These are phyloP conservation scores for Halophytophthora batemanensis DNA, from an alignment of 352 stramenopile species.

Conservation along the genomic window DNA sequence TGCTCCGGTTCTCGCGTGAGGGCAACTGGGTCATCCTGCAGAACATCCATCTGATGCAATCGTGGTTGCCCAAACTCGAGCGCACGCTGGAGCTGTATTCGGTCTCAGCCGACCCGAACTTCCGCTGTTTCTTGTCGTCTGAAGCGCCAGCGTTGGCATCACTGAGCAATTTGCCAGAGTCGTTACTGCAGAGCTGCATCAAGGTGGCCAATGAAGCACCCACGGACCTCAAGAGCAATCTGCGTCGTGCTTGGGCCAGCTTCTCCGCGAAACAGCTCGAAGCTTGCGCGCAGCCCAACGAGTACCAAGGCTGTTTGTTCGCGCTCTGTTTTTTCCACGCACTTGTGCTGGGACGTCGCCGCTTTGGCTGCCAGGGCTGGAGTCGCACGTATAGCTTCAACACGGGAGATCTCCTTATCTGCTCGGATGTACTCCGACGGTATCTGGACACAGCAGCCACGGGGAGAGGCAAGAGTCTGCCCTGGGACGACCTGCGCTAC, in stretches of 20 bases:
- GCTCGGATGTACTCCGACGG: conserved; percentile 70
- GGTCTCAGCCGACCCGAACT: conserved; percentile 87
- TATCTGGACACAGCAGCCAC: conserved; percentile 49
- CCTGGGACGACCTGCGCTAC: conserved; percentile 85
- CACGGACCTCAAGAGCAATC: conserved; percentile 79
- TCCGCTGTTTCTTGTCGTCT: conserved; percentile 93
- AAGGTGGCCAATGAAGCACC: conserved; percentile 85
- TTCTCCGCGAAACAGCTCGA: conserved; percentile 83
- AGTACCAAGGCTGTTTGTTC: conserved; percentile 93
- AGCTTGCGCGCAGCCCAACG: conserved; percentile 58
- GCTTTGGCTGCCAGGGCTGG: conserved; percentile 93
- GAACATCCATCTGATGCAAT: conserved; percentile 92
- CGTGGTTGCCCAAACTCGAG: conserved; percentile 86
- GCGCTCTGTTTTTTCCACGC: conserved; percentile 94
- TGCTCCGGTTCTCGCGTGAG: conserved; percentile 70
- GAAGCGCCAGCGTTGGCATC: conserved; percentile 82
- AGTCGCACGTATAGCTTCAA: conserved; percentile 93
- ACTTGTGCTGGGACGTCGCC: conserved; percentile 84
- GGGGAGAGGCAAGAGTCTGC: conserved; percentile 33
- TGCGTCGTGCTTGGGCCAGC: conserved; percentile 71
- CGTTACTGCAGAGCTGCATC: conserved; percentile 82
- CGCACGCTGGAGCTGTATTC: conserved; percentile 72
- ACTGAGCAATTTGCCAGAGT: conserved; percentile 89
- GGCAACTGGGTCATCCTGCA: conserved; percentile 90
- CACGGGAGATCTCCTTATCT: conserved; percentile 93